Evolutionary conservation across 2,329 filamentous ascomycete genomes (phyloP).

Genomic region (Aspergillus sp.): DNA sequence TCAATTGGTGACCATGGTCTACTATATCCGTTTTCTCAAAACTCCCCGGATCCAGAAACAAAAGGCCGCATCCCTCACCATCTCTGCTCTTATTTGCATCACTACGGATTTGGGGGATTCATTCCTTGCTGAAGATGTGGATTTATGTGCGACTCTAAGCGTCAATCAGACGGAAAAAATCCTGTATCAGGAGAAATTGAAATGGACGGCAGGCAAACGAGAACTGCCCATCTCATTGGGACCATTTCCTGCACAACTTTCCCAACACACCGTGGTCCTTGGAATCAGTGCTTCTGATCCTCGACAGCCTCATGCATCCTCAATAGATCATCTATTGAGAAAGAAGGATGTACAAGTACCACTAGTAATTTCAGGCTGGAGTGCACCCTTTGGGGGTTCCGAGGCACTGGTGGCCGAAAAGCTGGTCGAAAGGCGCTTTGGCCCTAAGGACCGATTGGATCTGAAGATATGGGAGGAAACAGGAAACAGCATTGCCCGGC

Average conservation of each 20-base stretch:
- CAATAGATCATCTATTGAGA: conserved; percentile 13
- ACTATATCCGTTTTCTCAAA: conserved; percentile 66
- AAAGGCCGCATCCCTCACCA: conserved; percentile 33
- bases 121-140: conserved; percentile 48
- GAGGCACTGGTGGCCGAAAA: conserved; percentile 42
- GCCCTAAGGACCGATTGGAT: conserved; percentile 32
- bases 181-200: conserved; percentile 17
- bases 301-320: conserved; percentile 4
- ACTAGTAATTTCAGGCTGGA: conserved; percentile 56
- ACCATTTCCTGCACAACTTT: conserved; percentile 20
- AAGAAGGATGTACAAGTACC: conserved; percentile 22
- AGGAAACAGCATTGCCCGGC: conserved; percentile 66
- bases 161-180: conserved; percentile 11
- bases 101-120: conserved; percentile 66
- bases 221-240: conserved; percentile 28
- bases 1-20: conserved; percentile 39
- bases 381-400: conserved; percentile 38
- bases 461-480: conserved; percentile 63
- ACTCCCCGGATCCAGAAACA: conserved; percentile 47
- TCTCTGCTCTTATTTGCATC: conserved; percentile 56
- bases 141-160: conserved; percentile 22
- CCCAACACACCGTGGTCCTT: conserved; percentile 22
- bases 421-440: conserved; percentile 53
- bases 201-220: conserved; percentile 31
- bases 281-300: conserved; percentile 14